A percentile compares a stretch with the other conserved stretches of the same genome.
Evolutionary conservation across 83 land plant species (phyloP).

Genomic region (Diphasiastrum complanatum): DNA sequence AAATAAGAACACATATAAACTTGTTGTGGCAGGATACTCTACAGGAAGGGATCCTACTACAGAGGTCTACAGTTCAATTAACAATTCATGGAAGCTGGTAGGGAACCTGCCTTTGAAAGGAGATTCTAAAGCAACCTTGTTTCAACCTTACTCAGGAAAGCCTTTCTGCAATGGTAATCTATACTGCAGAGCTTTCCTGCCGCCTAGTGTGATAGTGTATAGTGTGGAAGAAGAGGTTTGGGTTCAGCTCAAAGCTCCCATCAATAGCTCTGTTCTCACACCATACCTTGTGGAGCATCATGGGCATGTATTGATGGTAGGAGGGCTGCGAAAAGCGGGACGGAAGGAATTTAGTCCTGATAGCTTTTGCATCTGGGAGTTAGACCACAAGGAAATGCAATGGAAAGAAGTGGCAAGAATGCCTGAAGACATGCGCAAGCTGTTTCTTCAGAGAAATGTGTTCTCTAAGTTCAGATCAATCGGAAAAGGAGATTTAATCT

Average conservation of each 20-base stretch:
- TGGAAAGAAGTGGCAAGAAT: neutral
- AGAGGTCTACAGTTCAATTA: neutral
- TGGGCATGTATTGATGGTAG: neutral
- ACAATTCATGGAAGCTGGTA: neutral
- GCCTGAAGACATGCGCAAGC: neutral
- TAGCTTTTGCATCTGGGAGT: neutral
- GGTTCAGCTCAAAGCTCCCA: neutral
- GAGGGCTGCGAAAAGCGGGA: neutral
- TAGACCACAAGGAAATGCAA: neutral
- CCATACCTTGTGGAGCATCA: neutral
- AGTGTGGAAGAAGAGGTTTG: constrained; percentile 1
- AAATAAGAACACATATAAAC: neutral
- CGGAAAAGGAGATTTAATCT: neutral
- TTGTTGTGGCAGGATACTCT: neutral
- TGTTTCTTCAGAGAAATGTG: neutral
- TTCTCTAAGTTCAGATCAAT: neutral
- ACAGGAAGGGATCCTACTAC: neutral
- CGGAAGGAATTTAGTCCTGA: neutral
- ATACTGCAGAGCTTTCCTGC: neutral
- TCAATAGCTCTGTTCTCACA: neutral
- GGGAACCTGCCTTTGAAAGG: neutral
- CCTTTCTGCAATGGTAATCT: neutral
- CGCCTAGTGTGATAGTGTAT: neutral
- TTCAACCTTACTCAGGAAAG: neutral
- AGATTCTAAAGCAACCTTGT: neutral